phyloP scores from a whole-genome alignment of 139 green algal genomes.

The Chlorella sorokiniana region DNA sequence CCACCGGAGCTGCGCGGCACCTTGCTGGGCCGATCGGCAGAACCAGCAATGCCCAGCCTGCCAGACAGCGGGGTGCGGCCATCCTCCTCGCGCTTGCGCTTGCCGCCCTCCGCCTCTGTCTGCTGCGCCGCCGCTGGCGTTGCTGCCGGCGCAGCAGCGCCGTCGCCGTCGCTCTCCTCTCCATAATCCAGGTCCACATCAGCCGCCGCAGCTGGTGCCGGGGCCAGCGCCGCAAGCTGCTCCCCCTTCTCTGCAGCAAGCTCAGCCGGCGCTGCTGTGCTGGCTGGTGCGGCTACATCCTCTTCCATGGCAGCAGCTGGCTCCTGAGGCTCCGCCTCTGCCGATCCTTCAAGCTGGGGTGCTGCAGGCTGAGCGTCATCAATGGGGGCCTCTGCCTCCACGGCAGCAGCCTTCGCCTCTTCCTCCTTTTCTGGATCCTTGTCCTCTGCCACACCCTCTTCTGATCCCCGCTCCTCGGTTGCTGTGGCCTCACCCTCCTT shows the following conservation, averaged over 20 bases:
- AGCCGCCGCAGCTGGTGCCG: neutral
- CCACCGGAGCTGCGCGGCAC: slow-evolving; percentile 6
- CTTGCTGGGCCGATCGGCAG: slow-evolving; percentile 19
- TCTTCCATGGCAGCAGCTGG: neutral
- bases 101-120: neutral
- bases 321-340: neutral
- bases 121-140: neutral
- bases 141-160: neutral
- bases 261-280: neutral
- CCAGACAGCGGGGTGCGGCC: neutral
- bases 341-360: neutral
- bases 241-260: neutral
- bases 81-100: slow-evolving; percentile 28
- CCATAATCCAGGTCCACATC: slow-evolving; percentile 38
- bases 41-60: neutral
- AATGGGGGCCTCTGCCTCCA: neutral
- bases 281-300: neutral
- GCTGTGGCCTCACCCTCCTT: neutral
- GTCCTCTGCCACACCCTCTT: neutral
- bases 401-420: neutral
- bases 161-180: slow-evolving; percentile 34
- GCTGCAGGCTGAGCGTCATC: neutral
- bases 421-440: neutral
- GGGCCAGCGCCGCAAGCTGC: neutral
- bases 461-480: neutral